These are phyloP conservation scores for Mimosa pudica DNA, from an alignment of 306 rosid species.

Conservation along the genomic window DNA sequence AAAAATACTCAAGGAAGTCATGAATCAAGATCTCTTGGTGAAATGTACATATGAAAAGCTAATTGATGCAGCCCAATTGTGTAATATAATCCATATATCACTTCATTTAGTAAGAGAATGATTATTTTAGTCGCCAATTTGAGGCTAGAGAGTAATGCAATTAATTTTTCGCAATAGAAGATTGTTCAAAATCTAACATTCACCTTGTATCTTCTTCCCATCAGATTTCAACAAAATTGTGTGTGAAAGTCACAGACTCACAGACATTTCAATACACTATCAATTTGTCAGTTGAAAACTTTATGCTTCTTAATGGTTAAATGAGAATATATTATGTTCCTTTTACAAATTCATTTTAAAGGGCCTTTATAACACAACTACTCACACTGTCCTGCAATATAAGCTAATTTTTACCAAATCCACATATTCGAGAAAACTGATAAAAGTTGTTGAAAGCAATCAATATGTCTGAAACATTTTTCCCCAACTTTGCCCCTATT, in stretches of 20 bases:
- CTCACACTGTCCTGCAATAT: too few relatives aligned
- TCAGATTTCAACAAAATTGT: not conserved
- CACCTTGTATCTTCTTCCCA: not conserved
- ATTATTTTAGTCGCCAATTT: not conserved
- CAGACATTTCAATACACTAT: not conserved
- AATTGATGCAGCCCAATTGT: not conserved
- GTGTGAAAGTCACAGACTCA: too few relatives aligned
- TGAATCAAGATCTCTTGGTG: not conserved
- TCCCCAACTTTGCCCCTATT: too few relatives aligned
- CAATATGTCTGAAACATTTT: too few relatives aligned
- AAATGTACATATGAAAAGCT: not conserved
- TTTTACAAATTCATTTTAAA: slow-evolving; percentile 13
- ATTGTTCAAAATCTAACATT: not conserved
- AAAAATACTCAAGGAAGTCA: not conserved
- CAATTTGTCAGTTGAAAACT: not conserved
- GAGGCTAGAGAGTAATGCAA: not conserved
- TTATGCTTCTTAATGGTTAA: not conserved
- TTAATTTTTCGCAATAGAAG: not conserved
- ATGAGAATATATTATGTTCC: slow-evolving; percentile 1
- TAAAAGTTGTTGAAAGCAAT: too few relatives aligned
- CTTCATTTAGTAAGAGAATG: not conserved
- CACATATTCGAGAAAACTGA: too few relatives aligned
- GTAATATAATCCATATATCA: not conserved
- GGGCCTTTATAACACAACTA: slow-evolving; percentile 8
- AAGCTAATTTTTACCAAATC: too few relatives aligned